Evolutionary conservation across 768 basidiomycete genomes (phyloP).

Genomic region (Mycena polygramma): DNA sequence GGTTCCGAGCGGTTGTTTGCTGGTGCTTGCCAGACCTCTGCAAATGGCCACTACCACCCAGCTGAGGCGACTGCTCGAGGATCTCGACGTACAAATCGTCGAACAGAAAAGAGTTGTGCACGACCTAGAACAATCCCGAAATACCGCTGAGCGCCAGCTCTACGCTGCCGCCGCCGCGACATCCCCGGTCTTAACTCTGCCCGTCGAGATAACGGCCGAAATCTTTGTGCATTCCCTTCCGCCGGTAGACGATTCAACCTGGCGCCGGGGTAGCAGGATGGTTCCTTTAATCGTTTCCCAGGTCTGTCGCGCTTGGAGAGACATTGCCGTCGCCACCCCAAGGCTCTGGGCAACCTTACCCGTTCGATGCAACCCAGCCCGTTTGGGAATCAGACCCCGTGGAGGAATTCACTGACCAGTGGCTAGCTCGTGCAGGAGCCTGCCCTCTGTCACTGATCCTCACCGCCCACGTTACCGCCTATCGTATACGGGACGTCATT

Average conservation of each 20-base stretch:
- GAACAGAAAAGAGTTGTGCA: not conserved
- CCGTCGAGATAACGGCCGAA: slow-evolving; percentile 6
- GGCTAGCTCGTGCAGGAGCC: slow-evolving; percentile 1
- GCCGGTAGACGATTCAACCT: too few relatives aligned
- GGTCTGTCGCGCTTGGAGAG: slow-evolving; percentile 8
- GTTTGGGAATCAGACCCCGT: not conserved
- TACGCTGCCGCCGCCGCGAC: not conserved
- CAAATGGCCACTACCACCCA: too few relatives aligned
- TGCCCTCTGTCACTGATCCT: slow-evolving; percentile 9
- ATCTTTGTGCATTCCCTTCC: slow-evolving; percentile 20
- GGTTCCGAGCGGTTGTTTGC: too few relatives aligned
- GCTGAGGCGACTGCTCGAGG: too few relatives aligned
- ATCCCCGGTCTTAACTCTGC: slow-evolving; percentile 10
- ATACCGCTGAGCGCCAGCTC: not conserved
- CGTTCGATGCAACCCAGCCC: not conserved
- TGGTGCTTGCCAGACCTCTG: too few relatives aligned
- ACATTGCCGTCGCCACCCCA: not conserved
- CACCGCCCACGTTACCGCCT: not conserved
- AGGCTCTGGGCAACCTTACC: slow-evolving; percentile 2
- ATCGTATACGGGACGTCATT: slow-evolving; percentile 3
- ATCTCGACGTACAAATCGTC: not conserved
- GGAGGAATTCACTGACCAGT: not conserved
- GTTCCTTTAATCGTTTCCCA: not conserved
- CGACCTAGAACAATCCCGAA: not conserved
- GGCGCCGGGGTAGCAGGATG: too few relatives aligned